These are phyloP conservation scores for Lepiota brunneoincarnata DNA, from an alignment of 768 basidiomycete genomes.

Conservation along the genomic window DNA sequence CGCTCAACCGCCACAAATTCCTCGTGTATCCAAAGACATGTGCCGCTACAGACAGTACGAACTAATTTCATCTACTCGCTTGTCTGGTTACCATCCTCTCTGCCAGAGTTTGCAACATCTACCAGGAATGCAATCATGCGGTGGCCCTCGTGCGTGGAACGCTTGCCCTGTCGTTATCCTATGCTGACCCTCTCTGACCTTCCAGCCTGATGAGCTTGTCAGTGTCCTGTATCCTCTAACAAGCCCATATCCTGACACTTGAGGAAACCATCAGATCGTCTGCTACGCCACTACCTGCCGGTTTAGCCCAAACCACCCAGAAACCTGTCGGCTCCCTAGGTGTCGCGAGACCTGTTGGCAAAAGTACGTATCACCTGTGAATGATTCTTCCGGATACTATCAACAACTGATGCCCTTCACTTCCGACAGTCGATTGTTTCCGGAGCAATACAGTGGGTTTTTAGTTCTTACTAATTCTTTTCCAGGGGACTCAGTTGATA, in stretches of 20 bases:
- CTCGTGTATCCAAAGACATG: background rate
- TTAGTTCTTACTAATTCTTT: background rate
- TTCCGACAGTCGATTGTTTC: background rate
- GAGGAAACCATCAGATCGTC: background rate
- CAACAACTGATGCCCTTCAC: background rate
- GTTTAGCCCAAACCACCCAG: constrained; percentile 10
- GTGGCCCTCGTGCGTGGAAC: constrained; percentile 1
- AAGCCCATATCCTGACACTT: background rate
- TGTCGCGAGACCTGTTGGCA: constrained; percentile 11
- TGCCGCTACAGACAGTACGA: constrained; percentile 9
- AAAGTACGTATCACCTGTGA: constrained; percentile 2
- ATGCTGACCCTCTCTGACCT: background rate
- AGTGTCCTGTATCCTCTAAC: background rate
- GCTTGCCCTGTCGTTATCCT: background rate
- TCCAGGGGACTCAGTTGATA: background rate
- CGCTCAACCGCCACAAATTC: background rate
- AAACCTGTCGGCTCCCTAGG: constrained; percentile 2
- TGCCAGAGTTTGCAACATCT: background rate
- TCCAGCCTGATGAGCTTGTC: background rate
- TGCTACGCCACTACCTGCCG: constrained; percentile 9
- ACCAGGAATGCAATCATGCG: background rate
- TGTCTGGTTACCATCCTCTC: background rate
- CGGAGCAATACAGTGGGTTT: constrained; percentile 11
- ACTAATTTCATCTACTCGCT: background rate
- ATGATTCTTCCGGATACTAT: background rate